A percentile compares a stretch with the other conserved stretches of the same genome.
These are phyloP conservation scores for Colletotrichum sp. DNA, from an alignment of 2,329 filamentous ascomycete genomes.

Conservation along the genomic window DNA sequence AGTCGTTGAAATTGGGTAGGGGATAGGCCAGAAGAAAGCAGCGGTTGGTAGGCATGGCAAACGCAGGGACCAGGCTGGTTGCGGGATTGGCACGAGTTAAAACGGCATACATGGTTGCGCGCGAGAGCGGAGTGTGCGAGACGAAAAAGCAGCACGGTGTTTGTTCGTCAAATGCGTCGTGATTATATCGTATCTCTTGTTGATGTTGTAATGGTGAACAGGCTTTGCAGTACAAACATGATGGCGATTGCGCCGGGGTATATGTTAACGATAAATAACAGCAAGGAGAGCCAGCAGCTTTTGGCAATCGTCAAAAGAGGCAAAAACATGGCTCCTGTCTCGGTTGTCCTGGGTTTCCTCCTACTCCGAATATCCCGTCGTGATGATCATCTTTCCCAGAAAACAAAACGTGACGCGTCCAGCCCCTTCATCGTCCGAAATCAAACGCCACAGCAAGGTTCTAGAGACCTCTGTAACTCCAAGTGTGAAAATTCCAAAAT, in stretches of 20 bases:
- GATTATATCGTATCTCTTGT: constrained; percentile 6
- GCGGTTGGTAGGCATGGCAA: neutral
- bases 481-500: neutral
- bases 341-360: neutral
- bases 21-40: neutral
- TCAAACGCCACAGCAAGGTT: constrained; percentile 11
- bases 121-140: neutral
- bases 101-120: neutral
- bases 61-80: neutral
- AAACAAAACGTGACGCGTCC: neutral
- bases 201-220: neutral
- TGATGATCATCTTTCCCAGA: constrained; percentile 21
- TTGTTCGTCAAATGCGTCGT: neutral
- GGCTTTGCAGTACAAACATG: neutral
- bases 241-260: constrained; percentile 24
- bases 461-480: constrained; percentile 12
- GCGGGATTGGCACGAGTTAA: neutral
- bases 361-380: constrained; percentile 9
- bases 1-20: neutral
- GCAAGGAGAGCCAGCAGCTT: neutral
- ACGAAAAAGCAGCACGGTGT: neutral
- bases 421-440: neutral
- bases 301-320: neutral
- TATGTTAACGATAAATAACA: constrained; percentile 13
- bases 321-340: neutral